phyloP scores from a whole-genome alignment of 495 filamentous ascomycete species.

The Tuber melanosporum region DNA sequence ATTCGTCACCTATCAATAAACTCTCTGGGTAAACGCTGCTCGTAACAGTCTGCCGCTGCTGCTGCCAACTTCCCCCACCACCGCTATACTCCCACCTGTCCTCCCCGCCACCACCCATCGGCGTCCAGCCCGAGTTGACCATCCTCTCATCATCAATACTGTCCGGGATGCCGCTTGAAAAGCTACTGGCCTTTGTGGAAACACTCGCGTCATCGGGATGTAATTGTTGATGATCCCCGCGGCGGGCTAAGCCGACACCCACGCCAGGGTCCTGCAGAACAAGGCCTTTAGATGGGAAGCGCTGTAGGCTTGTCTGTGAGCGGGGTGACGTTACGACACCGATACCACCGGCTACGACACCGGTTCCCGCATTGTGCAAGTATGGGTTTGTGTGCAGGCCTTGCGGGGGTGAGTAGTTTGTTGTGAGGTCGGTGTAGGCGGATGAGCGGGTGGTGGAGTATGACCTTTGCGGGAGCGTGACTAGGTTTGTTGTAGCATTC shows the following conservation, averaged over 20 bases:
- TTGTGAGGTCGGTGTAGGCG: conserved; percentile 29
- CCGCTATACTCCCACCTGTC: conserved; percentile 6
- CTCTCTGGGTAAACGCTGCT: conserved; percentile 40
- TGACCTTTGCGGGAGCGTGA: conserved; percentile 25
- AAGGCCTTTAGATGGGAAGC: conserved; percentile 32
- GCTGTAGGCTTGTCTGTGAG: conserved; percentile 17
- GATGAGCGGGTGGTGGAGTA: conserved; percentile 27
- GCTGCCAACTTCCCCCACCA: not conserved
- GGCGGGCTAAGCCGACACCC: conserved; percentile 17
- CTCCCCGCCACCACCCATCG: conserved; percentile 17
- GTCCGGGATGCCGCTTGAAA: conserved; percentile 35
- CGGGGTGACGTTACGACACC: not conserved
- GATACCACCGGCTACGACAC: conserved; percentile 28
- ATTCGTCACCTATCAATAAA: conserved; percentile 4
- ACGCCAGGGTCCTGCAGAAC: conserved; percentile 34
- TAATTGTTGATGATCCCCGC: not conserved
- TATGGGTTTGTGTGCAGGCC: conserved; percentile 30
- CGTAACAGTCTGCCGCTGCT: conserved; percentile 19
- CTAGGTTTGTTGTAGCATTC: conserved; percentile 37
- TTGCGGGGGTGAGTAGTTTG: not conserved
- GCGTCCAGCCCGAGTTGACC: conserved; percentile 24
- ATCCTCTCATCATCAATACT: conserved; percentile 22
- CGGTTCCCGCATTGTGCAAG: conserved; percentile 31
- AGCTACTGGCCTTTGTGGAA: conserved; percentile 28
- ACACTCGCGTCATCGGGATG: conserved; percentile 14